Base-by-base conservation (phyloP, 169 alveolate genomes). In the Cryptosporidium parvum region DNA sequence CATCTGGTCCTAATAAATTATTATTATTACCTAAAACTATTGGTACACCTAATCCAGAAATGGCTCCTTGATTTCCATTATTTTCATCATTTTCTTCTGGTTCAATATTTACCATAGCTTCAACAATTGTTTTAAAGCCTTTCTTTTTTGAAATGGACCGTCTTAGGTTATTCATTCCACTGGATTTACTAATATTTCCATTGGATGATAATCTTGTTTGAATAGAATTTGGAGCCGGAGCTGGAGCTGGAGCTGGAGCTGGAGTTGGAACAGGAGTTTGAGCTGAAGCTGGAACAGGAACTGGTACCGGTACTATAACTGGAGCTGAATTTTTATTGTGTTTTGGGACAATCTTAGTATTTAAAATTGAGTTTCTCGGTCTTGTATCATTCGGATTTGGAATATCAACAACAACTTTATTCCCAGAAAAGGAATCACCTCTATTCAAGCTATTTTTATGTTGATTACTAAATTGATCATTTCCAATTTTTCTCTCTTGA, bases 351-450 rank as follows among this genome's bases (percentile, higher is more conserved):
- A 53, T 26, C 21, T 37, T 31, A 12, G 12, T 53, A 73, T 73
- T 62, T 35, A 73, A 56, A 23, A 73, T 39, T n/a, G 86, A 73
- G 56, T 73, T 73, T 58, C 86, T 56, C 29, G 71, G 86, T 26
- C 72, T 73, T 37, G 31, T 59, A 7, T 58, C 71, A 16, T 73
- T 51, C 18, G 72, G 71, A 73, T 56, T 42, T 53, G 86, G 48
- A 35, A 73, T 33, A 26, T 73, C 71, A 7, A 16, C 61, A 5
- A 35, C 85, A 45, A 51, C 59, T 14, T 16, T 48, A 48, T 14
- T 16, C 21, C 23, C 21, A 48, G 56, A 48, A 5, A 48, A 48
- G 1, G 23, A 48, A 48, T 16, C 21, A 12, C 7, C 7, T 48
- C 56, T 48, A 42, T 37, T 69, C 18, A 23, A 29, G 31, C 48